A percentile compares a stretch with the other conserved stretches of the same genome.
These are phyloP conservation scores for Fusarium papillatum DNA, from an alignment of 2,329 filamentous ascomycete species.

Conservation along the genomic window DNA sequence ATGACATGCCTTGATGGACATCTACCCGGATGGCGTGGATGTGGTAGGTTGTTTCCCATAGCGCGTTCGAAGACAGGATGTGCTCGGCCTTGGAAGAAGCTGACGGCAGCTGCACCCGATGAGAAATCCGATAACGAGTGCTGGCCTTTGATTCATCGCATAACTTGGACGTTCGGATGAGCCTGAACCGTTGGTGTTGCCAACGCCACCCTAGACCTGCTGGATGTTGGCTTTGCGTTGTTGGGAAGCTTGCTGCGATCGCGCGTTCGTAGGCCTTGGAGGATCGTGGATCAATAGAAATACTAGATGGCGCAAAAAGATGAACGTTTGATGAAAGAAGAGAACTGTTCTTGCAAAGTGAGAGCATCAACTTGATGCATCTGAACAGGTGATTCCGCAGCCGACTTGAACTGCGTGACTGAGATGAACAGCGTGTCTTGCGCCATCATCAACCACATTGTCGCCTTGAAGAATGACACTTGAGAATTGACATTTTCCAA, in stretches of 20 bases:
- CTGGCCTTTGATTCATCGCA: neutral
- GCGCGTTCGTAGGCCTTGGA: neutral
- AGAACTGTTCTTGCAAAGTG: neutral
- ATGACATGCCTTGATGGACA: neutral
- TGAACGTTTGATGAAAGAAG: neutral
- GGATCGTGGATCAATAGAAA: neutral
- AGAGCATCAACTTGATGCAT: neutral
- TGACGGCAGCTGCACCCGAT: no score
- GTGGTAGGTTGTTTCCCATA: neutral
- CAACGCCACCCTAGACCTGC: neutral
- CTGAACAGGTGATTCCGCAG: neutral
- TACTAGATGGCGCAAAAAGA: neutral
- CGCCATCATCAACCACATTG: neutral
- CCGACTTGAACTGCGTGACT: neutral
- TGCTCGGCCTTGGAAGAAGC: neutral
- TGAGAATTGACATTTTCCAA: neutral
- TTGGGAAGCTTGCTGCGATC: neutral
- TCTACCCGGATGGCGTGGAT: neutral
- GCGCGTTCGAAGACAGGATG: neutral
- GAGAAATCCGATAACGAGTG: neutral
- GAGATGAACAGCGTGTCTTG: neutral
- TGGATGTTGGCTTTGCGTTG: no score
- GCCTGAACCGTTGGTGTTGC: neutral
- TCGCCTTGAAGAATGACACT: neutral
- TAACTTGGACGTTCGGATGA: no score